Base-by-base conservation (phyloP, 2,329 filamentous ascomycete species). In the Talaromyces atroroseus region DNA sequence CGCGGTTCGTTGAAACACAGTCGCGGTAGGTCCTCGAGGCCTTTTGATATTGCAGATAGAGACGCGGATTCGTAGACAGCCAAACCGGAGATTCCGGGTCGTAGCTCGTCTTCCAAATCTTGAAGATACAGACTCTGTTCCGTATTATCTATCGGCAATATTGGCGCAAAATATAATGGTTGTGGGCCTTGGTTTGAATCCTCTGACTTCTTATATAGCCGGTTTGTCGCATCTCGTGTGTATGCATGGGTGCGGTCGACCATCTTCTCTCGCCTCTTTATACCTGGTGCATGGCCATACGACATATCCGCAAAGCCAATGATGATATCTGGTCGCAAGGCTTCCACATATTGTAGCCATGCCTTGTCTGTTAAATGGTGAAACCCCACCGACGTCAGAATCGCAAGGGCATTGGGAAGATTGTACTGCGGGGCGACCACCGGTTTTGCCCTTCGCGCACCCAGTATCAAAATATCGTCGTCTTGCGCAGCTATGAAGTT, bases 361-460 rank as follows among this genome's bases (percentile, higher is more conserved):
- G 88, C 83, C 6, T 82, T 78, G 0, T 84, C 82, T 32, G 82
- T 81, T 34, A 97, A 76, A 56, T 82, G 79, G 59, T 84, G 82
- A 73, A 95, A 96, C 29, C 94, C 94, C 1, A 90, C 89, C 0
- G 91, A 92, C 2, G 94, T 96, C 68, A 89, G 85, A 49, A 97
- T 81, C 18, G 88, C 85, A 44, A 97, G 79, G 48, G 85, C 81
- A 40, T 82, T 82, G 60, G 86, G 82, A 8, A 85, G 86, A 68
- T 94, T 91, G 61, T 84, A 77, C 10, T 75, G 71, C 0, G 89
- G 88, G 6, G 86, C 84, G 8, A 80, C 73, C 20, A 96, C 85
- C 1, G 90, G 84, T 1, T 92, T 89, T 49, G 87, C 83, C 32
- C 92, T 82, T 54, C 94, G 86, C 0, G 92, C 82, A 11, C 86